A percentile compares a stretch with the other conserved stretches of the same genome.
Conservation (phyloP, 2,329 filamentous ascomycete species). For the Diplodia corticola region DNA sequence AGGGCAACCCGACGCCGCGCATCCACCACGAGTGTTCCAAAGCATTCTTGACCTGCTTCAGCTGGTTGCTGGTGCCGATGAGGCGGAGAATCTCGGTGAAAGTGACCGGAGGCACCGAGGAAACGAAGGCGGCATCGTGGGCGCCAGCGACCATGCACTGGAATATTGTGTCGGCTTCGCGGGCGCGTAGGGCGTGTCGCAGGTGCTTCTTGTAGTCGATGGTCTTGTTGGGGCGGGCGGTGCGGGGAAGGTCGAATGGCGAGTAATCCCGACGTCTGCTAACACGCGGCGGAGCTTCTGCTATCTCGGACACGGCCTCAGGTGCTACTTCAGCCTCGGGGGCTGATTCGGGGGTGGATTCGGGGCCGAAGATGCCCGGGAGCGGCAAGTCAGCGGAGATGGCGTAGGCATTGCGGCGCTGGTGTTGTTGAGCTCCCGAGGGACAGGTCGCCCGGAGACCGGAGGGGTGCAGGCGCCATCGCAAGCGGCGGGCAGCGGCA, state of each 20-base stretch:
- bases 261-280: not conserved
- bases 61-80: constrained; percentile 57
- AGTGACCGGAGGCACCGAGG: constrained; percentile 52
- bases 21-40: constrained; percentile 40
- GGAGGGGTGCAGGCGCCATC: not conserved
- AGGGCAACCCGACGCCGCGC: constrained; percentile 47
- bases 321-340: not conserved
- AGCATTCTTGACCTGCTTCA: constrained; percentile 38
- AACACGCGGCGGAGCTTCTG: not conserved
- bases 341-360: not conserved
- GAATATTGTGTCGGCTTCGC: constrained; percentile 15
- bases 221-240: not conserved
- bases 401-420: constrained; percentile 9
- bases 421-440: constrained; percentile 5
- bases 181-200: not conserved
- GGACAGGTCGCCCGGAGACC: not conserved
- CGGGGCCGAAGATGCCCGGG: not conserved
- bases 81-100: constrained; percentile 65
- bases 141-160: constrained; percentile 26
- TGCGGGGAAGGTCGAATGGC: not conserved
- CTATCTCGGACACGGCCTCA: not conserved
- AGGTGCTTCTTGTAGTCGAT: not conserved
- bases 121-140: constrained; percentile 32
- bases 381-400: not conserved
- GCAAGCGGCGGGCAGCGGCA: not conserved